Evolutionary conservation across 2,329 filamentous ascomycete species (phyloP).

Genomic region (Nectriaceae sp.): DNA sequence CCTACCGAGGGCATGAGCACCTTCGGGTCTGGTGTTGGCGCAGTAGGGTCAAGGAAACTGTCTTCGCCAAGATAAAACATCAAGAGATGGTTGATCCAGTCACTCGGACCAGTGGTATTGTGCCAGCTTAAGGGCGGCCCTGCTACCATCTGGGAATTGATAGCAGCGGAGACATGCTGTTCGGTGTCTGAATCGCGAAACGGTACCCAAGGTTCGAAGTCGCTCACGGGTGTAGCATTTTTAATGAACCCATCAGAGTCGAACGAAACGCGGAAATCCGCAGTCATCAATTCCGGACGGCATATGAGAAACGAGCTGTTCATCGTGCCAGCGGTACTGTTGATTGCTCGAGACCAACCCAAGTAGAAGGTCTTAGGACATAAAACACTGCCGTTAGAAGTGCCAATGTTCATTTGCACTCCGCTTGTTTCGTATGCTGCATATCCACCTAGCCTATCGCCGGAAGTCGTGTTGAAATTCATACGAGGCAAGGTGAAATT

Average conservation of each 20-base stretch:
- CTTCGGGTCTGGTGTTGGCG: conserved; percentile 1
- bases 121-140: too few species aligned
- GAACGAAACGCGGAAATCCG: conserved; percentile 3
- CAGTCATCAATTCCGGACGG: conserved; percentile 1
- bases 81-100: conserved; percentile 3
- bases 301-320: not conserved
- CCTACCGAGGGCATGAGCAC: not conserved
- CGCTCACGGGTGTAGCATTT: not conserved
- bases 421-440: not conserved
- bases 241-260: not conserved
- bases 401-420: too few species aligned
- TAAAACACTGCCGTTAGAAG: not conserved
- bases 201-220: not conserved
- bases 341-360: conserved; percentile 23
- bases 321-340: not conserved
- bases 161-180: not conserved
- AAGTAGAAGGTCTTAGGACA: conserved; percentile 19
- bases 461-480: too few species aligned
- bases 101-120: not conserved
- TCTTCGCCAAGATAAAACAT: not conserved
- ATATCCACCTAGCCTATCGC: not conserved
- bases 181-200: not conserved
- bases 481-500: too few species aligned
- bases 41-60: not conserved
- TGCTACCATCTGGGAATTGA: too few species aligned